Evolutionary conservation across 2,329 filamentous ascomycete species (phyloP).

Genomic region (Chlorencoelia australis): DNA sequence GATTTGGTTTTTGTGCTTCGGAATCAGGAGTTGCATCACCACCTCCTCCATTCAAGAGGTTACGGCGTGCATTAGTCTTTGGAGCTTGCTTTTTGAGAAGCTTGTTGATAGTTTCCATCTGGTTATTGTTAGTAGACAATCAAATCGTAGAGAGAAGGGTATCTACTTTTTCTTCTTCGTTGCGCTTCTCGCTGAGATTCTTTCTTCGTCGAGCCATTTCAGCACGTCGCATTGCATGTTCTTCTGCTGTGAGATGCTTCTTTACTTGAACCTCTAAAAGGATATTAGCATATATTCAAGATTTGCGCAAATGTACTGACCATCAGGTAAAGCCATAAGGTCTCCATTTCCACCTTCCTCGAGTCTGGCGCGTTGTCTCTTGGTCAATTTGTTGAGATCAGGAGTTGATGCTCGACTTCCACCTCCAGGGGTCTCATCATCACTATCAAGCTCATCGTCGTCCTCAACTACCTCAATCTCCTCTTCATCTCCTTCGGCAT

Average conservation of each 20-base stretch:
- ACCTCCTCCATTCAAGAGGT: conserved; percentile 28
- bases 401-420: conserved; percentile 47
- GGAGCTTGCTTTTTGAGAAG: conserved; percentile 78
- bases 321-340: conserved; percentile 35
- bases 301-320: conserved; percentile 9
- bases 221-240: conserved; percentile 61
- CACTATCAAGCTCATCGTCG: conserved; percentile 25
- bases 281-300: conserved; percentile 11
- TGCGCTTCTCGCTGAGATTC: conserved; percentile 67
- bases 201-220: conserved; percentile 67
- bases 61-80: conserved; percentile 49
- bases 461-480: conserved; percentile 32
- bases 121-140: conserved; percentile 10
- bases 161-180: conserved; percentile 63
- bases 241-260: conserved; percentile 62
- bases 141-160: too few relatives aligned
- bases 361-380: conserved; percentile 52
- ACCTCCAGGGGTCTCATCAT: conserved; percentile 33
- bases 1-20: conserved; percentile 40
- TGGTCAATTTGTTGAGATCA: conserved; percentile 56
- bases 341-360: conserved; percentile 38
- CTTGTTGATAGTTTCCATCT: conserved; percentile 90
- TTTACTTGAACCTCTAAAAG: conserved; percentile 55
- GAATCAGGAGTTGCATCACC: conserved; percentile 39
- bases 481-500: conserved; percentile 38